Base-by-base conservation (phyloP, 495 filamentous ascomycete genomes). In the Chaetomium cochliodes region DNA sequence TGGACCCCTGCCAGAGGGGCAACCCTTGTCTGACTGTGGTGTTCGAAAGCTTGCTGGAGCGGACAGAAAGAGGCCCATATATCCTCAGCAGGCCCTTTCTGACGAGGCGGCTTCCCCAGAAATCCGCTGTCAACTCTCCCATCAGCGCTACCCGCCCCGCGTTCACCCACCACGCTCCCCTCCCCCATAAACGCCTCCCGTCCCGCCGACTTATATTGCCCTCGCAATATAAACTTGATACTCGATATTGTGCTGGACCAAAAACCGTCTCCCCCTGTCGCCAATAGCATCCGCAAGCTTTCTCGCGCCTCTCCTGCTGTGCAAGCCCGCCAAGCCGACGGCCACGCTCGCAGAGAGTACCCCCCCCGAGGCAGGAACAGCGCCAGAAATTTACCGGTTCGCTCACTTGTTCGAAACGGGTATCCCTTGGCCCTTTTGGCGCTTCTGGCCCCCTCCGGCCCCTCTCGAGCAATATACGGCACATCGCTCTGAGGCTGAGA, bases 191-290 rank as follows among this genome's bases (percentile, higher is more conserved):
- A 70, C 61, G 64, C 60, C 62, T 74, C 69, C 75, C 75, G 72
- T 76, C 73, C 73, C 75, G 72, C 70, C 68, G 73, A 42, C 64
- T 55, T 76, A 77, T 76, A 77, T 77, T 77, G 69, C 61, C 64
- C 58, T 55, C 61, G 65, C 72, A 77, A 77, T 76, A 72, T 73
- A 75, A 75, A 70, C 67, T 69, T 70, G 71, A 69, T 68, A 69
- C 68, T 72, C 67, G 71, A 75, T 73, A 75, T 75, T 75, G 73
- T 72, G 65, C 71, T 75, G 71, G 66, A 65, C 68, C 66, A 69
- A 50, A 69, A 68, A 62, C 50, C 63, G 47, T 50, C 65, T 55
- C 56, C 28, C 63, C 69, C 65, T 51, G 59, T 71, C 73, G 64
- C 73, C 72, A 76, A 74, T 76, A 60, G 70, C 69, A 66, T 46